These are phyloP conservation scores for Keqinozyma sinolaborantium DNA, from an alignment of 1,139 yeast genomes.

Conservation along the genomic window DNA sequence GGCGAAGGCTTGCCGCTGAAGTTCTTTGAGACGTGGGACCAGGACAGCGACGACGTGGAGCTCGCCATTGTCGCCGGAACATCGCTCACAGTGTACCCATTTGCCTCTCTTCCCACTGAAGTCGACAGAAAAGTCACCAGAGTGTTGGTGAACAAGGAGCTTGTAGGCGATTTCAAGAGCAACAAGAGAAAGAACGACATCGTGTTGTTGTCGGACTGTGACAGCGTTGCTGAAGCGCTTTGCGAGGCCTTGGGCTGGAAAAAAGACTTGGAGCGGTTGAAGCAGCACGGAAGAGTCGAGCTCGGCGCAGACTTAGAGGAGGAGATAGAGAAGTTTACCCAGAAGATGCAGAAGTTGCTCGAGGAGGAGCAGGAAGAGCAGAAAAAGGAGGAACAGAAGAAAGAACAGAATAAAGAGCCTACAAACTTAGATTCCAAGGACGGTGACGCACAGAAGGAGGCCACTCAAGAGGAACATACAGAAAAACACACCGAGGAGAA, in stretches of 20 bases:
- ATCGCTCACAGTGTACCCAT: constrained; percentile 83
- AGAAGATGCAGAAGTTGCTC: constrained; percentile 7
- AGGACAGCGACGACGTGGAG: constrained; percentile 58
- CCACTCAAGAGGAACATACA: not conserved
- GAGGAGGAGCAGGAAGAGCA: constrained; percentile 5
- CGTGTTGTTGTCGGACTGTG: constrained; percentile 60
- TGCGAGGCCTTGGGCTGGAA: constrained; percentile 64
- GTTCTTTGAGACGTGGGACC: constrained; percentile 68
- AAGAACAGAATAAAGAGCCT: constrained; percentile 1
- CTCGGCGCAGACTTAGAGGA: constrained; percentile 11
- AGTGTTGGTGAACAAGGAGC: constrained; percentile 68
- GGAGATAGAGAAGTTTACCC: constrained; percentile 10
- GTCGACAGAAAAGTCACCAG: constrained; percentile 48
- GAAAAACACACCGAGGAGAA: no score
- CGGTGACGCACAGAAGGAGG: not conserved
- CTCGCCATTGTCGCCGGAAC: constrained; percentile 90
- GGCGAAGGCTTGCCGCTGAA: constrained; percentile 78
- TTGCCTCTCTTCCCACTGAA: constrained; percentile 77
- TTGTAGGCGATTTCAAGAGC: constrained; percentile 66
- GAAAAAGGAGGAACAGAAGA: constrained; percentile 3
- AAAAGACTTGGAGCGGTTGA: constrained; percentile 40
- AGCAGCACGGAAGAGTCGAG: constrained; percentile 13
- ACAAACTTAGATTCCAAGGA: not conserved
- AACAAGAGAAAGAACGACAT: constrained; percentile 55
- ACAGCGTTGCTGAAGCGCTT: constrained; percentile 51